Conservation (phyloP, 805 yeast species). For the Clavispora asparagi region DNA sequence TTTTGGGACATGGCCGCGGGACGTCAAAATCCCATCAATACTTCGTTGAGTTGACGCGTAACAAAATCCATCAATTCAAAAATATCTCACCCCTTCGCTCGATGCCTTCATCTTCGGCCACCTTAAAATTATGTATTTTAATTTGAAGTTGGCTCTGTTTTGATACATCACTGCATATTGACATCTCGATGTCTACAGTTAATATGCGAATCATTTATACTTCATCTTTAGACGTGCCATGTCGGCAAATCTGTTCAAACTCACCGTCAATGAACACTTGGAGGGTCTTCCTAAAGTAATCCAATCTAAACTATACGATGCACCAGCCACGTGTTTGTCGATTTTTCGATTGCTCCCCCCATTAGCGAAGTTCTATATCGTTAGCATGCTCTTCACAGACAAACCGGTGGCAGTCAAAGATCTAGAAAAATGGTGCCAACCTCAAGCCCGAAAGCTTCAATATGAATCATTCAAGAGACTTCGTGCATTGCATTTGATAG, state of each 20-base stretch:
- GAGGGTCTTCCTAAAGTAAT: constrained; percentile 86
- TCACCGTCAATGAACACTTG: constrained; percentile 80
- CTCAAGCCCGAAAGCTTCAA: constrained; percentile 52
- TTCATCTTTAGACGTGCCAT: not conserved
- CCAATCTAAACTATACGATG: constrained; percentile 72
- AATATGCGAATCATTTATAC: not conserved
- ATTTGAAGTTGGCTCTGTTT: not conserved
- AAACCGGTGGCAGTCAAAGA: constrained; percentile 62
- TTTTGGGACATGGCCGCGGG: too few relatives aligned
- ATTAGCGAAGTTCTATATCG: constrained; percentile 80
- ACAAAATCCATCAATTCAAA: too few relatives aligned
- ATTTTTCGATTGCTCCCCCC: constrained; percentile 87
- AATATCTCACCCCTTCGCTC: not conserved
- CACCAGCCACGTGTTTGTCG: constrained; percentile 91
- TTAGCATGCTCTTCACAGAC: constrained; percentile 82
- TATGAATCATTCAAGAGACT: constrained; percentile 77
- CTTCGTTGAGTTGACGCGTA: too few relatives aligned
- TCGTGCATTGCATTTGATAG: constrained; percentile 68
- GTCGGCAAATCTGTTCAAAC: constrained; percentile 41
- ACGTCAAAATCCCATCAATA: too few relatives aligned
- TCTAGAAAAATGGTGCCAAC: constrained; percentile 71
- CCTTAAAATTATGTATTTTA: too few relatives aligned
- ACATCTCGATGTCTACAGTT: not conserved
- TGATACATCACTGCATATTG: not conserved
- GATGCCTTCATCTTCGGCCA: too few relatives aligned